Base-by-base conservation (phyloP, 192 early-diverging fungal species). In the Spizellomyces punctatus region DNA sequence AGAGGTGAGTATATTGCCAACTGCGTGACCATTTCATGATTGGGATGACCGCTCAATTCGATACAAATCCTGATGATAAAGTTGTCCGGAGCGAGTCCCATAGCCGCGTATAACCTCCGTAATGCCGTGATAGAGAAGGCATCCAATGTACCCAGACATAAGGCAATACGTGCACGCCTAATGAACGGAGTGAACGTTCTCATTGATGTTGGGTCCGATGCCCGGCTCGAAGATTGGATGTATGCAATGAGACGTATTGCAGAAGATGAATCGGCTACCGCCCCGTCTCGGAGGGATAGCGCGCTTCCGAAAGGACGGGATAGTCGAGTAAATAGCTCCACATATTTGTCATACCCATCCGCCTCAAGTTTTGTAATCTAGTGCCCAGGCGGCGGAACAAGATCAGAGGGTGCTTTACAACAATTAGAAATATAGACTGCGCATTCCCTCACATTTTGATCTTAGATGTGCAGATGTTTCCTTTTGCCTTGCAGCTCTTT, bases 141-240 rank as follows among this genome's bases (percentile, higher is more conserved):
- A 4, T 5, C 21, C 42, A 61, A 61, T 41, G 59, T 42, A 42
- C 22, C 59, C 14, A 17, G 59, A 6, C 42, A 14, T 16, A 14
- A 16, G 14, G 42, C 59, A 5, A 42, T 17, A 27, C 17, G 59
- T 14, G 59, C 42, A 14, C 59, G 59, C 17, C 42, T 61, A 16
- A 41, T 61, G 17, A 61, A 61, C 42, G 59, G 59, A 36, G 59
- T 61, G 14, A 61, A 41, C 59, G 22, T 61, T 10, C 14, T 61
- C 21, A 61, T 61, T 7, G 17, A 19, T 14, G 17, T 61, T 61
- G 17, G 14, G 16, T 61, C 59, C 17, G 59, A 19, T 41, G 14
- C 42, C 42, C 17, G 14, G 36, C 17, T 41, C 10, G 59, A 61
- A 27, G 59, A 61, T 36, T 61, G 59, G 59, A 41, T 42, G 0